Conservation (phyloP, 495 filamentous ascomycete species). For the Talaromyces wortmannii region DNA sequence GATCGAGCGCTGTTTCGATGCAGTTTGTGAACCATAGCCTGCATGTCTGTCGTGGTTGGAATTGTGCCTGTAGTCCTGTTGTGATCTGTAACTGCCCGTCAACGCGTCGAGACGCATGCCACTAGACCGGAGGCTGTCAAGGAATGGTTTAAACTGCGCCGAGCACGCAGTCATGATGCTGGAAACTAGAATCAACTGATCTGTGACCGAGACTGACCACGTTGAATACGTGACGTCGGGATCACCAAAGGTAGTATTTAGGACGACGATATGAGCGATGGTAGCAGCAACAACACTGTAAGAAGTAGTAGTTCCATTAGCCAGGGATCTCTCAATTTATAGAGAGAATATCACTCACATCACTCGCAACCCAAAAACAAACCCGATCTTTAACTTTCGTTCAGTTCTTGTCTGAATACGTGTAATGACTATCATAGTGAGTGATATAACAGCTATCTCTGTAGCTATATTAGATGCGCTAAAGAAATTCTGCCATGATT, state of each 20-base stretch:
- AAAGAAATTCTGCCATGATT: constrained; percentile 33
- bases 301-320: not conserved
- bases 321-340: not conserved
- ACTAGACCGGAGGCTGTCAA: constrained; percentile 34
- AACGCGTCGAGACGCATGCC: constrained; percentile 30
- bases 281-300: constrained; percentile 25
- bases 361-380: constrained; percentile 26
- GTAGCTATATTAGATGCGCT: constrained; percentile 34
- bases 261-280: constrained; percentile 22
- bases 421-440: constrained; percentile 29
- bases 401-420: constrained; percentile 23
- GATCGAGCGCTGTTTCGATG: not conserved
- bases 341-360: constrained; percentile 18
- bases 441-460: constrained; percentile 27
- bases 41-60: not conserved
- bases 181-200: constrained; percentile 27
- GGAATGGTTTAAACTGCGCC: constrained; percentile 40
- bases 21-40: not conserved
- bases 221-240: constrained; percentile 15
- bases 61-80: not conserved
- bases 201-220: constrained; percentile 22
- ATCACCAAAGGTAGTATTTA: constrained; percentile 9
- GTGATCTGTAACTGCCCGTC: not conserved
- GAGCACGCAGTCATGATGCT: constrained; percentile 36
- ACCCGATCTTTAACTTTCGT: constrained; percentile 19